A percentile compares a stretch with the other conserved stretches of the same genome.
Evolutionary conservation across 1,284 basidiomycete species (phyloP).

Genomic region (Cutaneotrichosporon cavernicola): DNA sequence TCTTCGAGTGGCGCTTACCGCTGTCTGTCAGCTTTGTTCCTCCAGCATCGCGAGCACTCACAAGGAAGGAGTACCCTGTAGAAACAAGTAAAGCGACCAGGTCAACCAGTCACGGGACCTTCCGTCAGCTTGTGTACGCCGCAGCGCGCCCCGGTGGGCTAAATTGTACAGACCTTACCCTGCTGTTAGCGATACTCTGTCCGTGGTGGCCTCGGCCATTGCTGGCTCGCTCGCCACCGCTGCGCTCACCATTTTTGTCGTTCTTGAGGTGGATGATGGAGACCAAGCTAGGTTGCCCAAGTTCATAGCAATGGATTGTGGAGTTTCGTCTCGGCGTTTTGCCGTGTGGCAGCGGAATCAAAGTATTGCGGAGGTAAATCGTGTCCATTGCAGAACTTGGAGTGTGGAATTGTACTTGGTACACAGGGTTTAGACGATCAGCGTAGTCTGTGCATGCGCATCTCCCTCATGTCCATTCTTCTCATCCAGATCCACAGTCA

Average conservation of each 20-base stretch:
- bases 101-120: conserved; percentile 53
- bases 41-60: conserved; percentile 42
- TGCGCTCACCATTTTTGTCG: conserved; percentile 20
- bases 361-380: not conserved
- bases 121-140: conserved; percentile 40
- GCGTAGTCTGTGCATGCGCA: too few species aligned
- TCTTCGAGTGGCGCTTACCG: conserved; percentile 98
- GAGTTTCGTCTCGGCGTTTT: not conserved
- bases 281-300: not conserved
- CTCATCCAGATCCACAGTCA: too few species aligned
- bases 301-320: not conserved
- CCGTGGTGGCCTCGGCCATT: not conserved
- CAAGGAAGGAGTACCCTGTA: conserved; percentile 85
- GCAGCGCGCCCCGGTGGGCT: conserved; percentile 6
- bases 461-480: too few species aligned
- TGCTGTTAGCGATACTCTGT: conserved; percentile 16
- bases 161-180: conserved; percentile 22
- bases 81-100: conserved; percentile 61
- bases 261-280: conserved; percentile 14
- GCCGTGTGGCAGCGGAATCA: not conserved
- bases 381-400: not conserved
- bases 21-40: conserved; percentile 30
- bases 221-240: not conserved
- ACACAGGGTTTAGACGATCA: too few species aligned
- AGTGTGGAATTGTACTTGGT: not conserved